Evolutionary conservation across 148 eudicot genomes (phyloP), one percentile per base, ranked within the genome.

Genomic region (Persicaria maculosa): DNA sequence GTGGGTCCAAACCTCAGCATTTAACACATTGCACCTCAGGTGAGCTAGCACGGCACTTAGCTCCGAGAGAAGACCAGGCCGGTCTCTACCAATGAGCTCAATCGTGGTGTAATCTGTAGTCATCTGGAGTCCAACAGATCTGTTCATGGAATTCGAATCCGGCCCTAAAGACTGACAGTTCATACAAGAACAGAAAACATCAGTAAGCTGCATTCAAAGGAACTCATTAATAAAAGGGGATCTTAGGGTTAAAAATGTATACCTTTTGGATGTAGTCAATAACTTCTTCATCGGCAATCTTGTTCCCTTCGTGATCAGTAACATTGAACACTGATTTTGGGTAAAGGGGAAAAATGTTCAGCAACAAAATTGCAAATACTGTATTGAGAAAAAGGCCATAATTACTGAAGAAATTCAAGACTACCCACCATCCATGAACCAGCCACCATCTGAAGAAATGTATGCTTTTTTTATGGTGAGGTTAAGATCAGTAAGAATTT

Each of bases 1-100:
- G 79, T 95, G 98, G 43, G 98, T 95, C 98, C 98, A 95, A 16
- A 95, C 88, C 87, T 95, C 96, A 9, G 93, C 98, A 44, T 84
- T 87, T 50, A 95, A 88, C 59, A 95, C 97, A 69, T 88, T 92
- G 85, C 98, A 95, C 54, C 86, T 88, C 64, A 86, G 90, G 79
- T 90, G 80, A 45, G 93, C 80, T 6, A 95, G 91, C 72, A 95
- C 92, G 43, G 98, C 97, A 76, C 88, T 86, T 50, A 95, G 84
- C 75, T 95, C 98, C n/a, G 98, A 95, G 3, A 95, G 85, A 9
- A 95, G 83, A 40, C 98, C 98, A 7, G 92, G 96, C 55, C 98
- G 84, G 77, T 95, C 98, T 75, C 87, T 82, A 59, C 98, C 98
- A 17, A 86, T 83, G 48, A 94, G 77, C 83, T 94, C 98, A 20